phyloP scores from a whole-genome alignment of 2,329 filamentous ascomycete species.

The Paecilomyces sp. region DNA sequence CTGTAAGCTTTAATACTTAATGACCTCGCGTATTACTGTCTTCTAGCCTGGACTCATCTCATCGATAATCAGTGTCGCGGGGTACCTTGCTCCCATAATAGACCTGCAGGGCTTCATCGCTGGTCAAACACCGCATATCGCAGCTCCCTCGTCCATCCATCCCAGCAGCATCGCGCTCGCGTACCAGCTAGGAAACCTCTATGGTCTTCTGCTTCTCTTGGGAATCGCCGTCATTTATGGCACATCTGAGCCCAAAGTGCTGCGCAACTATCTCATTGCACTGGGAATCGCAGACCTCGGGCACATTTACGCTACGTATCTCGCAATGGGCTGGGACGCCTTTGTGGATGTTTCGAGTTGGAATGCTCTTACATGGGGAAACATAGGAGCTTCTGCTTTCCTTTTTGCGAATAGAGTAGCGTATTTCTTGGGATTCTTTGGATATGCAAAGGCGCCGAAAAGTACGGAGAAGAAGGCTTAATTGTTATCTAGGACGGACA shows the following conservation, averaged over 20 bases:
- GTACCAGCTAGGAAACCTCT: constrained; percentile 63
- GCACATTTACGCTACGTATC: constrained; percentile 57
- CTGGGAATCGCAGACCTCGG: constrained; percentile 60
- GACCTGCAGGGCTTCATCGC: constrained; percentile 56
- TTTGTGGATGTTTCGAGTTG: constrained; percentile 51
- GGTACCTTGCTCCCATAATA: constrained; percentile 50
- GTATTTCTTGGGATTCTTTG: constrained; percentile 56
- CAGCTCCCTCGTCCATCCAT: constrained; percentile 21
- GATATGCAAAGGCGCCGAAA: constrained; percentile 27
- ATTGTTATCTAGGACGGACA: background rate
- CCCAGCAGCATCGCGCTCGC: constrained; percentile 49
- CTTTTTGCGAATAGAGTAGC: constrained; percentile 50
- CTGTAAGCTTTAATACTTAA: constrained; percentile 43
- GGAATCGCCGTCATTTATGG: constrained; percentile 58
- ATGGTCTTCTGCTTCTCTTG: constrained; percentile 58
- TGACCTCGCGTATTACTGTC: constrained; percentile 5
- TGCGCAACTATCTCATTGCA: constrained; percentile 60
- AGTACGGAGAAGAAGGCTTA: constrained; percentile 11
- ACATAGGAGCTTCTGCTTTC: constrained; percentile 58
- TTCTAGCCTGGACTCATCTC: constrained; percentile 5
- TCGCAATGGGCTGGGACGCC: constrained; percentile 50
- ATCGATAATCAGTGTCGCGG: constrained; percentile 45
- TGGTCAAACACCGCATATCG: constrained; percentile 48
- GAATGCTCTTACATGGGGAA: constrained; percentile 69
- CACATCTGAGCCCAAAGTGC: constrained; percentile 58